Conservation (phyloP, 495 filamentous ascomycete species). For the Penicillium cosmopolitanum region DNA sequence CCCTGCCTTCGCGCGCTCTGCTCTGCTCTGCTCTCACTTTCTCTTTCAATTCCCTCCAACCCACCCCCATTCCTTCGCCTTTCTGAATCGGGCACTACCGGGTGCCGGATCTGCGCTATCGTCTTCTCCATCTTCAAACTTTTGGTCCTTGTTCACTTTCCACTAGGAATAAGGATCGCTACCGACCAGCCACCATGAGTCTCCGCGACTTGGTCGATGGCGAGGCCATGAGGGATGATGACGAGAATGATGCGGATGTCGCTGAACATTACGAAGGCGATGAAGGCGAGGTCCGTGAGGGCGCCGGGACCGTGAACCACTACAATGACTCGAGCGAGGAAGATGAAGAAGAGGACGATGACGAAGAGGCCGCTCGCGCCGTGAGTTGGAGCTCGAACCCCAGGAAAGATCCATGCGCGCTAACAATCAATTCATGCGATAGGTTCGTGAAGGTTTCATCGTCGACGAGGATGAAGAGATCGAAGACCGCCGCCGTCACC, state of each 20-base stretch:
- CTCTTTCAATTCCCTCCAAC: background rate
- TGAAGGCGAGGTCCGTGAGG: slow-evolving; percentile 62
- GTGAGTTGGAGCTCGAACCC: slow-evolving; percentile 36
- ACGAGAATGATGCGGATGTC: slow-evolving; percentile 89
- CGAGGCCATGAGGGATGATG: slow-evolving; percentile 82
- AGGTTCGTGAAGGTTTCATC: slow-evolving; percentile 95
- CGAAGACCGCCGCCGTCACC: slow-evolving; percentile 64
- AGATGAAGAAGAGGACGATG: slow-evolving; percentile 95
- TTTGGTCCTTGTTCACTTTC: slow-evolving; percentile 13
- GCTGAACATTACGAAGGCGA: slow-evolving; percentile 78
- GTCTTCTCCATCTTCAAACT: slow-evolving; percentile 3
- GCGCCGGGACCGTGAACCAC: slow-evolving; percentile 45
- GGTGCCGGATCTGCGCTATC: slow-evolving; percentile 19
- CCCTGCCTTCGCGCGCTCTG: slow-evolving; percentile 4
- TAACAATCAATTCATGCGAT: slow-evolving; percentile 2
- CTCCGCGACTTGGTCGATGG: slow-evolving; percentile 78
- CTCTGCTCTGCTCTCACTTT: slow-evolving; percentile 13
- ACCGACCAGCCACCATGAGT: slow-evolving; percentile 59
- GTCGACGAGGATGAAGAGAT: slow-evolving; percentile 90
- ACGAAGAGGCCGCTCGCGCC: slow-evolving; percentile 70
- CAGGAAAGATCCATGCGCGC: background rate
- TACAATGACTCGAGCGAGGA: slow-evolving; percentile 89
- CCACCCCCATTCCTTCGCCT: background rate
- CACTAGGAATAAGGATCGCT: slow-evolving; percentile 26
- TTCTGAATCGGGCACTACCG: slow-evolving; percentile 16